phyloP scores from a whole-genome alignment of 192 early-diverging fungal species.

The Backusella luteola region DNA sequence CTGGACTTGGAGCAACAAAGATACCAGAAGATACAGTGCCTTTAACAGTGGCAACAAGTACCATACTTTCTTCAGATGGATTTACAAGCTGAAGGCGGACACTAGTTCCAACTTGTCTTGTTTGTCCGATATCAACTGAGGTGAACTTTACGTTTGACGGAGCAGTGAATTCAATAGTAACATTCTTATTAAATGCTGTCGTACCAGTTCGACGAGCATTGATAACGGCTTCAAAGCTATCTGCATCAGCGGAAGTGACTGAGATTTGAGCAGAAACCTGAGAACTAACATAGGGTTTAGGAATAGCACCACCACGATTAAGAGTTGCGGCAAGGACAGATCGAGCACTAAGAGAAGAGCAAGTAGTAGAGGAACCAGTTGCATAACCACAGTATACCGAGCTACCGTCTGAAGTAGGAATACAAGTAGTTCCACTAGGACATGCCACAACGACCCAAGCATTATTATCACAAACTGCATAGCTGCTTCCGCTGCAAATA shows the following conservation, averaged over 20 bases:
- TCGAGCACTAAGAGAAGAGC: neutral
- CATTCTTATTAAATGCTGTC: neutral
- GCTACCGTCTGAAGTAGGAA: conserved; percentile 37
- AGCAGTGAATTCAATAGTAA: conserved; percentile 17
- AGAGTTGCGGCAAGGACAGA: neutral
- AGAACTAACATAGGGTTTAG: conserved; percentile 14
- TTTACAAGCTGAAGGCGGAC: conserved; percentile 13
- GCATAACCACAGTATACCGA: conserved; percentile 38
- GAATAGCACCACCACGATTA: neutral
- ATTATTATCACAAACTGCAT: conserved; percentile 44
- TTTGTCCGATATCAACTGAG: neutral
- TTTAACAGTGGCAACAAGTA: conserved; percentile 13
- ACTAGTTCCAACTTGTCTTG: conserved; percentile 13
- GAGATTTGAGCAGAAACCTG: conserved; percentile 19
- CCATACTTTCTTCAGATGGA: conserved; percentile 11
- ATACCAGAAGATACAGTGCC: conserved; percentile 10
- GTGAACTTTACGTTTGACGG: conserved; percentile 5
- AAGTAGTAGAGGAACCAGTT: neutral
- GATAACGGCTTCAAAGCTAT: conserved; percentile 1
- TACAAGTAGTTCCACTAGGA: conserved; percentile 45
- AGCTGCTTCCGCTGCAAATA: conserved; percentile 41
- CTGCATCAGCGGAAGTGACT: neutral
- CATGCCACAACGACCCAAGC: conserved; percentile 44
- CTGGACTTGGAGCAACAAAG: conserved; percentile 16
- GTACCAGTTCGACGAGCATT: conserved; percentile 23